Evolutionary conservation across 148 eudicot species (phyloP), one percentile per base, ranked within the genome.

Genomic region (Polygonum aviculare): DNA sequence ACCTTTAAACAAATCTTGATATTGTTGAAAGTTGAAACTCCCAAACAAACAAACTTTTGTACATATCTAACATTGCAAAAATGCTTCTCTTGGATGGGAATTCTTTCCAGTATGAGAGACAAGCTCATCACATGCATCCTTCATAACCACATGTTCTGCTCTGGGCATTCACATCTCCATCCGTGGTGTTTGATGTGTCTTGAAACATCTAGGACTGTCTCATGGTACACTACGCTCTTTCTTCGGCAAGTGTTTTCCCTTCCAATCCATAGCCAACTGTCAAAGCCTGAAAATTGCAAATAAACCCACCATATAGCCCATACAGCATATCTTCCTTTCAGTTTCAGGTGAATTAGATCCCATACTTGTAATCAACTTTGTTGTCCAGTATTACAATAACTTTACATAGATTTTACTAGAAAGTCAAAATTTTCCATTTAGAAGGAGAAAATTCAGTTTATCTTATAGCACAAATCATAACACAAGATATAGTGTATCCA

Each of bases 181-280:
- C 75, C 84, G 91, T 74, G 82, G 78, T 80, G 84, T 74, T 78
- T 90, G 84, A 22, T 85, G 85, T 86, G 83, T 87, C 83, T 82
- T 90, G 49, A 87, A 81, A 80, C 77, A 59, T 80, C 86, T 87
- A 81, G 76, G 83, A 73, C 82, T 86, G 52, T 72, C 83, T 86
- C 83, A 83, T 69, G 83, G 78, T 63, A 80, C 75, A 80, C 86
- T 90, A 65, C 87, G 88, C 63, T 79, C 78, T 84, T 83, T 90
- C 75, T 81, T 75, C 10, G 82, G 84, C 76, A 79, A 69, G 62
- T 80, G 87, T 79, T 91, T 93, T 65, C 70, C 80, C 91, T 41
- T 87, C 94, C 26, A 12, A 60, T 60, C 35, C 36, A 57, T 51
- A 77, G n/a, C 72, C 85, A 12, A 91, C 69, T 40, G 81, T 76